Base-by-base conservation (phyloP, 2,329 filamentous ascomycete genomes). In the Whalleya microplaca region DNA sequence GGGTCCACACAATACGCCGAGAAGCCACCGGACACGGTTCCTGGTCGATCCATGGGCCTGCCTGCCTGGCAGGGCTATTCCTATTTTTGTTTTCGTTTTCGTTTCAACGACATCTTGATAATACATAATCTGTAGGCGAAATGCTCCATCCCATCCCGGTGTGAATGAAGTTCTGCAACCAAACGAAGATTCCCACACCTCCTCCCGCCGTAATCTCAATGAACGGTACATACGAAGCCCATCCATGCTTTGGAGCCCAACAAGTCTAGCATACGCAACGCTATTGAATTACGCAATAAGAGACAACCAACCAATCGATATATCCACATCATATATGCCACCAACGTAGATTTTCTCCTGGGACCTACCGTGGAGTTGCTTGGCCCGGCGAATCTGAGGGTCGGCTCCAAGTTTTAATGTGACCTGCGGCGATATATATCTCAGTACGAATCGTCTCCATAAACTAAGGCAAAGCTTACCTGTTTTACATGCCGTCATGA, bases 401-500 rank as follows among this genome's bases (percentile, higher is more conserved):
- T 18, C 76, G 69, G 42, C 58, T 74, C 76, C 76, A 79, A 7
- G 75, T 76, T 55, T 76, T 71, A 46, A 78, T 71, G 59, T 76
- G 75, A 20, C 75, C 75, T 76, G 55, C 2, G 51, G 40, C 47
- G 50, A 47, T 44, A 21, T 10, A 27, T n/a, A n/a, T 32, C 19
- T 64, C 45, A 64, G 58, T 44, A 50, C 21, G 18, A 19, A 37
- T n/a, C 45, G n/a, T 12, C 16, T 40, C 2, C 19, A 27, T 27
- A 19, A 19, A 23, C 21, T 27, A n/a, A 32, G 29, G 27, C 29
- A 41, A 27, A 45, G 80, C 88, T 74, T 79, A 96, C 94, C 94
- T 76, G 88, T 90, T 71, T 92, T 90, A 76, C 92, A 97, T 64
- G 91, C 92, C 37, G 92, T 97, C 69, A 98, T 87, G 64, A 99